A percentile compares a stretch with the other conserved stretches of the same genome.
Evolutionary conservation across 2,329 filamentous ascomycete genomes (phyloP).

Genomic region (Xylaria polymorpha): DNA sequence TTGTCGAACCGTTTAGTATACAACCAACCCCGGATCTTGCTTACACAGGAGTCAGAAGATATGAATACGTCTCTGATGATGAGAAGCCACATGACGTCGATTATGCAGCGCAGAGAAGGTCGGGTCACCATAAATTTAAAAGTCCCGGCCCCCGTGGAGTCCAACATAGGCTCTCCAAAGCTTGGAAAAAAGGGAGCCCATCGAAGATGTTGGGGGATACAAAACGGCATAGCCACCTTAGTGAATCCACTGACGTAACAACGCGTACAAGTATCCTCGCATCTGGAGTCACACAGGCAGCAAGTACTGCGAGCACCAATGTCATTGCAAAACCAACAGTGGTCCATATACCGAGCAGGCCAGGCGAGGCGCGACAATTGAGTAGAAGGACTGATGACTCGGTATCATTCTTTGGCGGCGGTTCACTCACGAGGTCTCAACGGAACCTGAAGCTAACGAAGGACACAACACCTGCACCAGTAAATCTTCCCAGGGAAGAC

Average conservation of each 20-base stretch:
- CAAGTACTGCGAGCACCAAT: constrained; percentile 45
- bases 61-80: constrained; percentile 44
- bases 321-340: constrained; percentile 48
- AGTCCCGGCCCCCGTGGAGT: constrained; percentile 37
- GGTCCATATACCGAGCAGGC: constrained; percentile 50
- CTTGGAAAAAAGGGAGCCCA: constrained; percentile 45
- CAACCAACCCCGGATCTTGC: constrained; percentile 50
- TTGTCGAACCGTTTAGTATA: constrained; percentile 48
- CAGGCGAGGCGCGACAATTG: constrained; percentile 46
- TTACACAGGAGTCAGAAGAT: constrained; percentile 41
- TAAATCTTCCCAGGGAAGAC: constrained; percentile 23
- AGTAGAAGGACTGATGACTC: constrained; percentile 45
- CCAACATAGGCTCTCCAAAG: constrained; percentile 45
- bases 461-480: constrained; percentile 21
- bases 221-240: constrained; percentile 45
- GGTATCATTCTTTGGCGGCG: constrained; percentile 46
- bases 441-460: constrained; percentile 41
- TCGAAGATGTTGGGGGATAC: constrained; percentile 33
- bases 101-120: constrained; percentile 36
- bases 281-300: constrained; percentile 45
- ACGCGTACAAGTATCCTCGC: constrained; percentile 49
- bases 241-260: constrained; percentile 44
- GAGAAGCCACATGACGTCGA: constrained; percentile 39
- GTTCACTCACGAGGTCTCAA: constrained; percentile 43
- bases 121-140: constrained; percentile 38